Conservation (phyloP, 148 eudicot genomes). For the Agrostemma githago region DNA sequence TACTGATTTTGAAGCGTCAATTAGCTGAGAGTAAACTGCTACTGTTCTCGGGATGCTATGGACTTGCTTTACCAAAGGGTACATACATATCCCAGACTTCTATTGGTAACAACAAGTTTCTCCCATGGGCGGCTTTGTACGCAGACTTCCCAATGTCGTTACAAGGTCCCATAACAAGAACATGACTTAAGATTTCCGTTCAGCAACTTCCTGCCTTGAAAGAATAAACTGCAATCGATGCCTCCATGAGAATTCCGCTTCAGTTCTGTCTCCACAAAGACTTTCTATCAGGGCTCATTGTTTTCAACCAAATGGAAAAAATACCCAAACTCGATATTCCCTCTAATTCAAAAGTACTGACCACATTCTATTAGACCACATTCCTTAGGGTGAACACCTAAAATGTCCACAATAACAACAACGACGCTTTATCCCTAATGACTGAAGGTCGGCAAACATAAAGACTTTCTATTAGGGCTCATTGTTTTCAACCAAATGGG, state of each 20-base stretch:
- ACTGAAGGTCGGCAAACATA: neutral
- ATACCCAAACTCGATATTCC: neutral
- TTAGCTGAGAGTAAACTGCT: slow-evolving; percentile 39
- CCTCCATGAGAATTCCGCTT: neutral
- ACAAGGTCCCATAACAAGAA: slow-evolving; percentile 17
- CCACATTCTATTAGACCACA: neutral
- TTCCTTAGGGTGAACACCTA: neutral
- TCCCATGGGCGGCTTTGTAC: neutral
- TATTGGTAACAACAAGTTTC: neutral
- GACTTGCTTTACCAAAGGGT: slow-evolving; percentile 29
- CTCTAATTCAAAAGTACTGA: neutral
- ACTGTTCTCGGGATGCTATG: slow-evolving; percentile 29
- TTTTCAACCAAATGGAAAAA: neutral
- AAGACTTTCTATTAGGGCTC: neutral
- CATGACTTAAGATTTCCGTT: slow-evolving; percentile 2
- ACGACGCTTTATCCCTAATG: neutral
- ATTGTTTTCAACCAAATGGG: neutral
- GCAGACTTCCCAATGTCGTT: neutral
- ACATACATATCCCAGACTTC: slow-evolving; percentile 34
- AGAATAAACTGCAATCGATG: neutral
- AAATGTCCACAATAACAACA: neutral
- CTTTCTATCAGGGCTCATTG: neutral
- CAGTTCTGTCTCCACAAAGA: slow-evolving; percentile 14
- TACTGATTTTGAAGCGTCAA: slow-evolving; percentile 42
- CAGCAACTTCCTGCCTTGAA: neutral